phyloP scores from a whole-genome alignment of 345 rosid genomes.

The Eucalyptus regnans region DNA sequence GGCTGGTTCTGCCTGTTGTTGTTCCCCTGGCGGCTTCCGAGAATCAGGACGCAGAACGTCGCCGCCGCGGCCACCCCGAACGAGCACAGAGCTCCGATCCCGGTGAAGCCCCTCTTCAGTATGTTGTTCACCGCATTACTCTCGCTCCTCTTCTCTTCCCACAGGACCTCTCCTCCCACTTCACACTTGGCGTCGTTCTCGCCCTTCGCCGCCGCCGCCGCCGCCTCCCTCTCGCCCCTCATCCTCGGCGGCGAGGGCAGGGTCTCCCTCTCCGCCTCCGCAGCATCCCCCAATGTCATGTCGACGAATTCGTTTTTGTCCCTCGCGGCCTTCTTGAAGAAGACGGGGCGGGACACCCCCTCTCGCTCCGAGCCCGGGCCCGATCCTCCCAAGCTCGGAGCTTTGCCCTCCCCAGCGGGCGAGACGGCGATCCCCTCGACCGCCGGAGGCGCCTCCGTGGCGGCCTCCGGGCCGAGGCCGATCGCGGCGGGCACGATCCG shows the following conservation, averaged over 20 bases:
- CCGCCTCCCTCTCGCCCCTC: background rate
- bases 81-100: conserved; percentile 87
- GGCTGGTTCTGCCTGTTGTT: conserved; percentile 23
- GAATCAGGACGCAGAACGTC: conserved; percentile 50
- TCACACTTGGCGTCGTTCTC: background rate
- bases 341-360: conserved; percentile 46
- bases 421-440: conserved; percentile 10
- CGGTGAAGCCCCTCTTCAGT: conserved; percentile 72
- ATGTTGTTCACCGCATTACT: conserved; percentile 30
- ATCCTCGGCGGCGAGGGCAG: conserved; percentile 27
- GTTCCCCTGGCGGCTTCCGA: conserved; percentile 37
- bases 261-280: background rate
- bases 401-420: background rate
- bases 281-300: conserved; percentile 57
- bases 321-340: conserved; percentile 65
- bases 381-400: conserved; percentile 16
- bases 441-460: conserved; percentile 4
- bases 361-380: conserved; percentile 11
- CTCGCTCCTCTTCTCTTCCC: background rate
- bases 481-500: conserved; percentile 47
- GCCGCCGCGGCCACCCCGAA: conserved; percentile 96
- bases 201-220: background rate
- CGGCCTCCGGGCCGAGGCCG: conserved; percentile 33
- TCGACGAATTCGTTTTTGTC: conserved; percentile 84
- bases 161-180: background rate